A percentile compares a stretch with the other conserved stretches of the same genome.
Conservation (phyloP, 768 basidiomycete genomes). For the Mycena pura region DNA sequence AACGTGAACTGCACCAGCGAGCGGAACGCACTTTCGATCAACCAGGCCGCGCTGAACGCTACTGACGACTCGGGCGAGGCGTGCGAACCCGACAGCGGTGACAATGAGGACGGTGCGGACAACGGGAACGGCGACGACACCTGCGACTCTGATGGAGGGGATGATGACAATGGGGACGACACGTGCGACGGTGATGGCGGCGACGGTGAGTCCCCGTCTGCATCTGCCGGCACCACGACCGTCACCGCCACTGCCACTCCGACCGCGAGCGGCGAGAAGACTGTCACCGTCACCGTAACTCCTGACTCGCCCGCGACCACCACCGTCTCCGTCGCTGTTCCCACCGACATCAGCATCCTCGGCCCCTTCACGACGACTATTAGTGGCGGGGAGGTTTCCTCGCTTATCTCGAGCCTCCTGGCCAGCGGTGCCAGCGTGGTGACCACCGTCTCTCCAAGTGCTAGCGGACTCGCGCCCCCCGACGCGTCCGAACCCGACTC, state of each 20-base stretch:
- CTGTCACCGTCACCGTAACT: constrained; percentile 41
- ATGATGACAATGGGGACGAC: constrained; percentile 5
- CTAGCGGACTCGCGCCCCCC: background rate
- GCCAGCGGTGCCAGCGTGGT: constrained; percentile 27
- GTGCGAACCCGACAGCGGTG: background rate
- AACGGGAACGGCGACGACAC: constrained; percentile 19
- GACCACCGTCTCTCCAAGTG: constrained; percentile 6
- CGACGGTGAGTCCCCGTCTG: constrained; percentile 1
- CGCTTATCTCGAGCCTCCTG: constrained; percentile 46
- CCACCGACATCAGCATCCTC: constrained; percentile 32
- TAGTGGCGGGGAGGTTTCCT: constrained; percentile 49
- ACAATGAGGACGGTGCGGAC: constrained; percentile 3
- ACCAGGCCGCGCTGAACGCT: constrained; percentile 51
- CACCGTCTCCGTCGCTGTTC: constrained; percentile 33
- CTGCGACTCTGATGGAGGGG: constrained; percentile 7
- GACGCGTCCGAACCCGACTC: no score
- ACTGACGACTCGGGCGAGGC: constrained; percentile 22
- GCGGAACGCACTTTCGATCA: constrained; percentile 51
- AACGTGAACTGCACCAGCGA: constrained; percentile 59
- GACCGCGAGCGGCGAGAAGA: background rate
- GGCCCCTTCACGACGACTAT: constrained; percentile 49
- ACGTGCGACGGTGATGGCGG: constrained; percentile 18
- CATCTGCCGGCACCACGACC: background rate
- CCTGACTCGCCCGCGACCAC: constrained; percentile 30
- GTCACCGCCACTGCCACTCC: constrained; percentile 4